Evolutionary conservation across 2,329 filamentous ascomycete genomes (phyloP).

Genomic region (Aspergillus aculeatinus): DNA sequence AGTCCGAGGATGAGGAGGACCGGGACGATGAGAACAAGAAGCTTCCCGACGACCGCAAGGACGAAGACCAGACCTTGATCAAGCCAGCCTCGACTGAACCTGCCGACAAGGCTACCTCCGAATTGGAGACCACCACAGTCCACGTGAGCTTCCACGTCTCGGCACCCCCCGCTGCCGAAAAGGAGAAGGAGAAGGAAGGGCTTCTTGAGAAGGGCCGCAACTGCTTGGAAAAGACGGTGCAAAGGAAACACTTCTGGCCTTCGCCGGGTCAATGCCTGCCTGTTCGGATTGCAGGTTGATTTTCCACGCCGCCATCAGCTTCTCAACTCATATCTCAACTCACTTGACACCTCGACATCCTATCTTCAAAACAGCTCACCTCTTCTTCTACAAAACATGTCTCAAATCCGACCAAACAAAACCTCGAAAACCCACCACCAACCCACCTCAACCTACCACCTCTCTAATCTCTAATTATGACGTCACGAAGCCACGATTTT

Average conservation of each 20-base stretch:
- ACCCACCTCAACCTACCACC: not conserved
- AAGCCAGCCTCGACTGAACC: not conserved
- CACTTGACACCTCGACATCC: not conserved
- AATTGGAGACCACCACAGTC: slow-evolving; percentile 10
- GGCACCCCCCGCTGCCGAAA: slow-evolving; percentile 7
- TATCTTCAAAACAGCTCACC: not conserved
- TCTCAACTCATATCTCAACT: not conserved
- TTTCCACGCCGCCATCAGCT: not conserved
- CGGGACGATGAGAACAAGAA: slow-evolving; percentile 15
- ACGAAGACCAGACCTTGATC: not conserved
- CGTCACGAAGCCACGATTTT: slow-evolving; percentile 8
- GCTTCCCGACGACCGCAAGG: slow-evolving; percentile 5
- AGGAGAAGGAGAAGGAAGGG: slow-evolving; percentile 16
- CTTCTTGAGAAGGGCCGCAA: slow-evolving; percentile 30
- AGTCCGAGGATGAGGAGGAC: slow-evolving; percentile 27
- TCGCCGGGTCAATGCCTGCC: slow-evolving; percentile 22
- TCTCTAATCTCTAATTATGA: slow-evolving; percentile 8
- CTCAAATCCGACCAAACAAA: not conserved
- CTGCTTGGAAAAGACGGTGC: slow-evolving; percentile 29
- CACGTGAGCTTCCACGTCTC: slow-evolving; percentile 21
- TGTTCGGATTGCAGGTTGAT: slow-evolving; percentile 21
- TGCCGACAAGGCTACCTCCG: slow-evolving; percentile 2
- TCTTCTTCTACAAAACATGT: not conserved
- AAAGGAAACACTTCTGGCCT: slow-evolving; percentile 28
- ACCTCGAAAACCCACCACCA: not conserved